Evolutionary conservation across 306 rosid genomes (phyloP), one percentile per base, ranked within the genome.

Genomic region (Cucumis cinereus): DNA sequence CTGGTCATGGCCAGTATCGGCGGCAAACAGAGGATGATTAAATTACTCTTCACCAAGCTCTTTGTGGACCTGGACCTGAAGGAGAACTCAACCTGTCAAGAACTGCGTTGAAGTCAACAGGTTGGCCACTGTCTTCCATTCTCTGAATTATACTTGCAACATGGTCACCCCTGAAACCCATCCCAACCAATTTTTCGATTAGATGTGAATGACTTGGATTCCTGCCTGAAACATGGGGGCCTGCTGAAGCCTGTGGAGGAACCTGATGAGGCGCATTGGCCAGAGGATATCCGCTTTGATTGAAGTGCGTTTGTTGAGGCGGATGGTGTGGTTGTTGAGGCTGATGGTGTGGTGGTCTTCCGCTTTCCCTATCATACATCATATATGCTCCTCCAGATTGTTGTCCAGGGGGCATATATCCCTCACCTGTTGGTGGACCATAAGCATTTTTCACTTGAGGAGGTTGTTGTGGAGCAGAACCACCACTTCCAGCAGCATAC

Each of bases 61-160:
- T 86, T 82, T 86, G 98, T 5, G 93, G 85, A 33, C 80, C 91
- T n/a, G 90, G 47, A 38, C 80, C 90, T 36, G 89, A 30, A 76
- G 80, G 54, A 52, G 80, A 84, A 71, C 76, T 90, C 92, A 95
- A 79, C 87, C 92, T 83, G 87, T 95, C 99, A 17, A 95, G 91
- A 76, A 95, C 96, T 0, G 93, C 83, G 82, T 95, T 95, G 78
- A 89, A 95, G 81, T 95, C 97, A 26, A 92, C 81, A 17, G 95
- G 86, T 69, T 92, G 96, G 19, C 99, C 96, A 58, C 88, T 89
- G 70, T 92, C 99, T 81, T 95, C 99, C 98, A 95, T 89, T 88
- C 97, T 88, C 87, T 90, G 97, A 78, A 95, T 95, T 77, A 95
- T 90, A 19, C 86, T 88, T 3, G 81, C 90, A 75, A 86, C 89